These are phyloP conservation scores for Coniochaeta pulveracea DNA, from an alignment of 2,329 filamentous ascomycete species.

Conservation along the genomic window DNA sequence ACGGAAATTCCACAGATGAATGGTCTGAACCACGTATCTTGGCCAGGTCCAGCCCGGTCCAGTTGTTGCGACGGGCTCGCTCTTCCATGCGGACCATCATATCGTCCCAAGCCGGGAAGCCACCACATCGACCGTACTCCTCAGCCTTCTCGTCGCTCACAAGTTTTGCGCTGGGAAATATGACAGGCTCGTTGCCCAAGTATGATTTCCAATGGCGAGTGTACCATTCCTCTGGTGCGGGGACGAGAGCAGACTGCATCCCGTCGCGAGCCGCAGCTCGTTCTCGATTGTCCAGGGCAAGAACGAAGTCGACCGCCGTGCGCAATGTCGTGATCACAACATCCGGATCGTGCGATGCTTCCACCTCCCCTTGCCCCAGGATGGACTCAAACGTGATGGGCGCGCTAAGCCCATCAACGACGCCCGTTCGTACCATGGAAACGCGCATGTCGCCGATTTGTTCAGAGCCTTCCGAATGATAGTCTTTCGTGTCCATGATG, in stretches of 20 bases:
- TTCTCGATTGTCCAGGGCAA: slow-evolving; percentile 5
- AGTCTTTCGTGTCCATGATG: slow-evolving; percentile 4
- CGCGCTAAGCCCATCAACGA: slow-evolving; percentile 6
- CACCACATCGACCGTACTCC: slow-evolving; percentile 1
- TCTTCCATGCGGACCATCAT: no score
- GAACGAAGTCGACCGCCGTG: slow-evolving; percentile 5
- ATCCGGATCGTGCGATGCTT: neutral
- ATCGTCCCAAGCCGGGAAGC: no score
- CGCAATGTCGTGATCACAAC: slow-evolving; percentile 5
- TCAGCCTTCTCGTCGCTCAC: slow-evolving; percentile 6
- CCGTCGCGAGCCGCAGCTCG: no score
- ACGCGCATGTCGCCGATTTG: slow-evolving; percentile 5
- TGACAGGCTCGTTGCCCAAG: slow-evolving; percentile 2
- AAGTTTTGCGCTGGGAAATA: neutral
- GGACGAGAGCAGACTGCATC: slow-evolving; percentile 1
- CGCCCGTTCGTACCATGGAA: slow-evolving; percentile 6
- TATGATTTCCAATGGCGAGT: neutral
- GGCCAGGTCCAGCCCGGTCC: no score
- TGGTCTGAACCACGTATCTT: no score
- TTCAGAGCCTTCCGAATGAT: slow-evolving; percentile 5
- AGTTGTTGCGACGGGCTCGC: no score
- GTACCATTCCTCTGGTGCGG: neutral
- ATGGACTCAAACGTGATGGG: slow-evolving; percentile 5
- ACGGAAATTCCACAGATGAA: no score
- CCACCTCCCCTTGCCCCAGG: neutral